A percentile compares a stretch with the other conserved stretches of the same genome.
Evolutionary conservation across 2,329 filamentous ascomycete genomes (phyloP).

Genomic region (Venturia pyrina): DNA sequence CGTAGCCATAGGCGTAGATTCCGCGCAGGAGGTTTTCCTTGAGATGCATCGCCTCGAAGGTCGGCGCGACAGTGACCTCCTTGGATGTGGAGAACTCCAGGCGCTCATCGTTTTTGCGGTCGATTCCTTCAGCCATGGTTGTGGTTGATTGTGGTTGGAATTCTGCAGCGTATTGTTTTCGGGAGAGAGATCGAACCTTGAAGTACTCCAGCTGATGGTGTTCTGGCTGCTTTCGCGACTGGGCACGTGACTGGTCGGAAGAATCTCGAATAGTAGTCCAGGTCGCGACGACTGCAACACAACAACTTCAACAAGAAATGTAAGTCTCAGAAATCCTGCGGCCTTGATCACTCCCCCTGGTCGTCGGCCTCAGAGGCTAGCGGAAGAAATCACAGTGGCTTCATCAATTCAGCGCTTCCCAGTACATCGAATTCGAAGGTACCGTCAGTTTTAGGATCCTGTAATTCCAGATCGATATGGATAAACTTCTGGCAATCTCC

Average conservation of each 20-base stretch:
- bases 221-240: neutral
- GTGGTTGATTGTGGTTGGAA: neutral
- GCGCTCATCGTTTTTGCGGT: conserved; percentile 87
- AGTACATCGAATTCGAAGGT: too few species aligned
- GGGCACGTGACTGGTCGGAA: neutral
- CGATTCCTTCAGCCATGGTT: conserved; percentile 85
- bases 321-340: neutral
- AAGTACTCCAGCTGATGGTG: too few species aligned
- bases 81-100: conserved; percentile 99
- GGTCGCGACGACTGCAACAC: neutral
- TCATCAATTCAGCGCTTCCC: too few species aligned
- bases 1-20: conserved; percentile 97
- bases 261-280: neutral
- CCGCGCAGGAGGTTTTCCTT: conserved; percentile 96
- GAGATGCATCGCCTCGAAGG: conserved; percentile 74
- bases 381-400: too few species aligned
- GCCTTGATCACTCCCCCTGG: too few species aligned
- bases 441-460: too few species aligned
- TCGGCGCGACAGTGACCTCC: conserved; percentile 90
- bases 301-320: neutral
- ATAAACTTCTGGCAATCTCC: too few species aligned
- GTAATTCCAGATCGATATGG: too few species aligned
- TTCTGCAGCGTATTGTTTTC: too few species aligned
- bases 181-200: neutral
- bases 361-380: neutral